These are phyloP conservation scores for Aspergillus hancockii DNA, from an alignment of 495 filamentous ascomycete genomes.

Conservation along the genomic window DNA sequence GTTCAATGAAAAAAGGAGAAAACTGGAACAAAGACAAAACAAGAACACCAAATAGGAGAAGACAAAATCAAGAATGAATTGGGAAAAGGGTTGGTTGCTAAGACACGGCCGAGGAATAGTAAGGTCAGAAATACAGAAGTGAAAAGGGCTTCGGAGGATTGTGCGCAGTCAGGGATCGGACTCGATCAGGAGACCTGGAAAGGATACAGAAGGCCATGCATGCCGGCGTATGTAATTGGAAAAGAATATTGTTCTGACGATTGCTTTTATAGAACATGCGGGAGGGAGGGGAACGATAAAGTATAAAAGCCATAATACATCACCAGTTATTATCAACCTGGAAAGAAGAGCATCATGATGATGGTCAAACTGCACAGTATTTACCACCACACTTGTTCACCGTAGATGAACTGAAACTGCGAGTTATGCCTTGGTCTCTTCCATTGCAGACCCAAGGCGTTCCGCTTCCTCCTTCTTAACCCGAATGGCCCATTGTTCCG, in stretches of 20 bases:
- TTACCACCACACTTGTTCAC: slow-evolving; percentile 1
- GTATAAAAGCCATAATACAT: slow-evolving; percentile 15
- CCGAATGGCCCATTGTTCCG: slow-evolving; percentile 66
- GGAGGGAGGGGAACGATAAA: slow-evolving; percentile 1
- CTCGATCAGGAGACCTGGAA: background rate
- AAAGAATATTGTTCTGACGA: background rate
- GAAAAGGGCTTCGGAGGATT: background rate
- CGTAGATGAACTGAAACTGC: background rate
- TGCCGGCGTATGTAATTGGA: slow-evolving; percentile 3
- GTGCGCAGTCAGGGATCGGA: background rate
- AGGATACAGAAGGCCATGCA: slow-evolving; percentile 8
- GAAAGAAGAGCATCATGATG: slow-evolving; percentile 8
- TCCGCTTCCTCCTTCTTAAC: slow-evolving; percentile 53
- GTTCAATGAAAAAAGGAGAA: background rate
- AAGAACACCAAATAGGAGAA: background rate
- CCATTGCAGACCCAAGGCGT: slow-evolving; percentile 17
- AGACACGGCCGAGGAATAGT: background rate
- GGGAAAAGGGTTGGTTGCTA: background rate
- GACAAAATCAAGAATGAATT: background rate
- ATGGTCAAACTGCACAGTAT: slow-evolving; percentile 18
- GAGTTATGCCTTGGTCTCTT: slow-evolving; percentile 23
- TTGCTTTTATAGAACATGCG: slow-evolving; percentile 5
- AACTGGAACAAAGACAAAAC: background rate
- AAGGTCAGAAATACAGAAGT: background rate
- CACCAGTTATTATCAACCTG: slow-evolving; percentile 13